Evolutionary conservation across 768 basidiomycete species (phyloP), one percentile per base, ranked within the genome.

Genomic region (Auricularia heimuer): DNA sequence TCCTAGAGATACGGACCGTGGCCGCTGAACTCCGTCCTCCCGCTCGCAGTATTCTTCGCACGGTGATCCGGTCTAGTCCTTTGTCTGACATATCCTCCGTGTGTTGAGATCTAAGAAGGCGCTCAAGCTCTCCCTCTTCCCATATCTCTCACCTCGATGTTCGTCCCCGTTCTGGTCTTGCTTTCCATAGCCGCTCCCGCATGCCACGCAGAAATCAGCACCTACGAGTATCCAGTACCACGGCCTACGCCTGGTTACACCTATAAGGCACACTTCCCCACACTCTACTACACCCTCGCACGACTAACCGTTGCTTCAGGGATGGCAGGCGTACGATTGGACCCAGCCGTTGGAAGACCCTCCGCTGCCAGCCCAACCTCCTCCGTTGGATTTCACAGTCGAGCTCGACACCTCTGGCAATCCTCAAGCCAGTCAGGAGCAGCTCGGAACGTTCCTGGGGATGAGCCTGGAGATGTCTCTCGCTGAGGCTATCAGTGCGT

Each of bases 401-500:
- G 74, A 78, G 63, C 73, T 86, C 4, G 56, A 60, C 24, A 33
- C 24, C 24, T 8, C 56, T 6, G 56, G 56, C 11, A 60, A 14
- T 8, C 56, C 56, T 6, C 18, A 60, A 33, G 56, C 56, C 24
- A 24, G 56, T 29, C 14, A 33, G 16, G 56, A 33, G 10, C 11
- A n/a, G 11, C 56, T 35, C 8, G 56, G 56, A 14, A 33, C 24
- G 14, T 90, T 90, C 69, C 80, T 85, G 63, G 89, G 88, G 2
- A 90, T 91, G 71, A 88, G 86, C 3, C 80, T 92, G 42, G 89
- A 92, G 73, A 81, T 89, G 78, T 89, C 88, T 47, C 84, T 90
- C 8, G 80, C 85, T 8, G 83, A 81, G 64, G 83, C 84, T 76
- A 78, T 88, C 67, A 73, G 87, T 88, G 72, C 73, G 84, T 83